A percentile compares a stretch with the other conserved stretches of the same genome.
Conservation (phyloP, 1,284 basidiomycete species). For the Cryptococcus sp. region DNA sequence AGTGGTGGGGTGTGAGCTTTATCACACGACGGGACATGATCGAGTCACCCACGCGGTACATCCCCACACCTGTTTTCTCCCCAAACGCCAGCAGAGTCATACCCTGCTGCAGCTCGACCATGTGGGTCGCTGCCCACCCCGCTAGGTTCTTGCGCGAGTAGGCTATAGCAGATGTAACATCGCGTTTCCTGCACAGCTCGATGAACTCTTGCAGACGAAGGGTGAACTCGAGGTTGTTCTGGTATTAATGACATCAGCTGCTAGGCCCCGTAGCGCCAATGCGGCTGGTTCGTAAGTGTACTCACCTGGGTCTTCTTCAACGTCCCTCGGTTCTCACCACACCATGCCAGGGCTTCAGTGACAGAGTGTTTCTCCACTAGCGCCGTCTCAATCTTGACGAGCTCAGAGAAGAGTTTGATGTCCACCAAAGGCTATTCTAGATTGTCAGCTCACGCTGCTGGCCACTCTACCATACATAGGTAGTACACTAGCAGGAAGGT, state of each 20-base stretch:
- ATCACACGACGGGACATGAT: background rate
- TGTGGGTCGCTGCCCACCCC: conserved; percentile 75
- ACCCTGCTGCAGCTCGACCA: conserved; percentile 70
- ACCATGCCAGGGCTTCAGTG: conserved; percentile 87
- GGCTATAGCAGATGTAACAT: conserved; percentile 70
- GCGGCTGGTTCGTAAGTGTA: conserved; percentile 5
- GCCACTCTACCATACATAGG: no score
- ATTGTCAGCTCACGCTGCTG: background rate
- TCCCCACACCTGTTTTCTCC: conserved; percentile 41
- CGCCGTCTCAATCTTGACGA: conserved; percentile 76
- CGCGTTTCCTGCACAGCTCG: conserved; percentile 73
- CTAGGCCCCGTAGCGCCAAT: no score
- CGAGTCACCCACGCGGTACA: conserved; percentile 45
- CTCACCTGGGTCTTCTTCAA: conserved; percentile 83
- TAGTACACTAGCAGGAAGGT: background rate
- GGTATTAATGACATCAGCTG: conserved; percentile 11
- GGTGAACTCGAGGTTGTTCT: conserved; percentile 95
- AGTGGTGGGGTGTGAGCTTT: background rate
- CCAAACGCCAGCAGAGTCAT: conserved; percentile 71
- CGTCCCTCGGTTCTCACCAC: conserved; percentile 89
- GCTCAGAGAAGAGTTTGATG: conserved; percentile 85
- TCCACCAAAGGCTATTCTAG: conserved; percentile 69
- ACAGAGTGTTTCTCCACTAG: conserved; percentile 68
- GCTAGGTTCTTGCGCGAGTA: conserved; percentile 80
- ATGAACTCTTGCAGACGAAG: conserved; percentile 94